Evolutionary conservation across 805 yeast species (phyloP), one percentile per base, ranked within the genome.

Genomic region (Saturnispora bothae): DNA sequence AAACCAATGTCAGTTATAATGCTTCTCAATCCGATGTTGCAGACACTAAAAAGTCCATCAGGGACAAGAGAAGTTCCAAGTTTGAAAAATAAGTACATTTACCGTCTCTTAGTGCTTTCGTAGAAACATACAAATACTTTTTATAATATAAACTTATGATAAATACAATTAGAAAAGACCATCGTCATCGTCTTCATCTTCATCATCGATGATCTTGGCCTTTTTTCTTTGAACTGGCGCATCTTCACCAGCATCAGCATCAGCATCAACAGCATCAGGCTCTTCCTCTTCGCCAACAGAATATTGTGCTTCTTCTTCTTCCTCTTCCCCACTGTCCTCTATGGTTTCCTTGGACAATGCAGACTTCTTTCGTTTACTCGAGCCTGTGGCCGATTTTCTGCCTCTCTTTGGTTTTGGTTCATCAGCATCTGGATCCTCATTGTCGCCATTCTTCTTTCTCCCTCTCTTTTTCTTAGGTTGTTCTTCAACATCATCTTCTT

Each of bases 1-100:
- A 66, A 39, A 77, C 82, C 25, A 76, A 69, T 43, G 65, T 78
- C 26, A 54, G 61, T 29, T 79, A 65, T 63, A 78, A 83, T 51
- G 85, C 94, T 13, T 63, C 64, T 56, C 71, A 69, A 57, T 61
- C 61, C 5, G 71, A 66, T 20, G 69, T 79, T 34, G 66, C 66
- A 50, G 49, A 57, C 5, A 44, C 48, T 31, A 59, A 56, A 43
- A 47, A 46, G 13, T 34, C 46, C 19, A 47, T 59, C 17, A 57
- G 46, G 35, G 54, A 54, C 13, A 53, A 53, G 36, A 53, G 60
- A 42, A 41, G 54, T 30, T 58, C 48, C 46, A 58, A 51, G 37
- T 59, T 41, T 34, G 62, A 58, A 47, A 56, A 45, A 36, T 58
- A 40, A 36, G 26, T 18, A 4, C n/a, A n/a, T n/a, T n/a, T n/a